These are phyloP conservation scores for Amaranthus cruentus DNA, from an alignment of 148 eudicot species.

Conservation along the genomic window DNA sequence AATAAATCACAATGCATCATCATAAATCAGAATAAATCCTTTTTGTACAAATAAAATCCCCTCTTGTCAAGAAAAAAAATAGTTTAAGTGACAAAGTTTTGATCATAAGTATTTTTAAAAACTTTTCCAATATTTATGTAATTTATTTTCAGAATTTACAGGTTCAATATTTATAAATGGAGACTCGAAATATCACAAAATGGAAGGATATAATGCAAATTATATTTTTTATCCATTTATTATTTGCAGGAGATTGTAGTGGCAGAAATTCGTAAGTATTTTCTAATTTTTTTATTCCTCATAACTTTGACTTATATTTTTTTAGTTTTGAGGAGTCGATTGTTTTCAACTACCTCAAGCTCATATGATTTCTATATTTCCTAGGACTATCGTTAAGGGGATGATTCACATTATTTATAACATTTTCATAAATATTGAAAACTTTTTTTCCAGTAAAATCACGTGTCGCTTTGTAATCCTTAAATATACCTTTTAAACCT, in stretches of 20 bases:
- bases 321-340: too few relatives aligned
- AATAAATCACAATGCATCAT: too few relatives aligned
- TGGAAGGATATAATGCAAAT: not conserved
- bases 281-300: not conserved
- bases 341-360: too few relatives aligned
- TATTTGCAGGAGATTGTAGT: conserved; percentile 12
- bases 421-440: too few relatives aligned
- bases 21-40: too few relatives aligned
- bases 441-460: too few relatives aligned
- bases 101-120: not conserved
- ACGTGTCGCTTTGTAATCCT: not conserved
- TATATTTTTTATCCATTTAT: not conserved
- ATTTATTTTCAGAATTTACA: not conserved
- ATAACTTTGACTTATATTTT: not conserved
- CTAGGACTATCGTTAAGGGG: too few relatives aligned
- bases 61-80: not conserved
- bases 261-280: conserved; percentile 22
- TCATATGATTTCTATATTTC: too few relatives aligned
- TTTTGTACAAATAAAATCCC: too few relatives aligned
- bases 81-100: not conserved
- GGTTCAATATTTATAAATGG: conserved; percentile 2
- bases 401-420: too few relatives aligned
- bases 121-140: not conserved
- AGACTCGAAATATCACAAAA: not conserved
- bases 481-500: too few relatives aligned